phyloP scores from a whole-genome alignment of 2,329 filamentous ascomycete genomes.

The Verticillium albo-atrum region DNA sequence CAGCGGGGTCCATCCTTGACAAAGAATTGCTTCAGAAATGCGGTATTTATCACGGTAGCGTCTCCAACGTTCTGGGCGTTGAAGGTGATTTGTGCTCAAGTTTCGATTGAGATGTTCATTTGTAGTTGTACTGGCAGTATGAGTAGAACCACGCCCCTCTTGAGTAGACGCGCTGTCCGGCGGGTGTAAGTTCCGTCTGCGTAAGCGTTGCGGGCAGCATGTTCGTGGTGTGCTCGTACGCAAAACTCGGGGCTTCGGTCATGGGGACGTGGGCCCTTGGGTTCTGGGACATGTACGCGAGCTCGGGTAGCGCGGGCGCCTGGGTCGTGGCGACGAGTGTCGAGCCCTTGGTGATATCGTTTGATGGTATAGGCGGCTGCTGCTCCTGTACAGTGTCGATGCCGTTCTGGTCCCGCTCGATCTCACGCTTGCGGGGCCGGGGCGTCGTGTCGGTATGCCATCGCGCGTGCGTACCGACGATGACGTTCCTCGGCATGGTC shows the following conservation, averaged over 20 bases:
- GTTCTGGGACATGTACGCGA: background rate
- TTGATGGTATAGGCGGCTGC: background rate
- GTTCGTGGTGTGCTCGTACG: background rate
- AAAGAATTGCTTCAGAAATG: background rate
- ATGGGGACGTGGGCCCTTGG: background rate
- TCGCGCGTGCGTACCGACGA: background rate
- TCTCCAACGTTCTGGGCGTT: background rate
- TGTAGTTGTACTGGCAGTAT: background rate
- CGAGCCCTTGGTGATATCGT: background rate
- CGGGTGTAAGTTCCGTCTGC: background rate
- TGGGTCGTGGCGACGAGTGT: background rate
- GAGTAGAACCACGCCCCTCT: background rate
- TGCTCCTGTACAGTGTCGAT: background rate
- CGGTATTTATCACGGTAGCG: background rate
- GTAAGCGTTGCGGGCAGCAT: background rate
- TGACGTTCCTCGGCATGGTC: background rate
- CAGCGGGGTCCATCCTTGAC: background rate
- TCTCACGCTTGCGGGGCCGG: background rate
- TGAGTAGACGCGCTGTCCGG: background rate
- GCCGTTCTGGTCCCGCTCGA: background rate
- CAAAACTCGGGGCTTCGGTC: background rate
- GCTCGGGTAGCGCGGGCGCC: background rate
- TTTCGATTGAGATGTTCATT: background rate
- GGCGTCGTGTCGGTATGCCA: background rate
- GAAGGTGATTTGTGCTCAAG: background rate